Conservation (phyloP, 1,139 yeast genomes). For the Saccharomycopsis hybrid region DNA sequence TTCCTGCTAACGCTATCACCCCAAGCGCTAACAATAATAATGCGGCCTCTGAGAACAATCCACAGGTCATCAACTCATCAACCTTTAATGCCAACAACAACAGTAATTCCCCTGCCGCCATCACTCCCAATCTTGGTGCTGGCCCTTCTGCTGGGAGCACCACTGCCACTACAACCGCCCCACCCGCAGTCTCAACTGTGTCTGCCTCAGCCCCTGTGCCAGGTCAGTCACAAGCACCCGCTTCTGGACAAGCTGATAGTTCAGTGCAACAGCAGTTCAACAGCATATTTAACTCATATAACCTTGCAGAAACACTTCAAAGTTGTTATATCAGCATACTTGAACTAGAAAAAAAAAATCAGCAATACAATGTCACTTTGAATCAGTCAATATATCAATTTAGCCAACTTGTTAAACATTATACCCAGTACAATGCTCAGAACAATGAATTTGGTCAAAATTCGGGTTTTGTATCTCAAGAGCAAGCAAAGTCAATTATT, state of each 20-base stretch:
- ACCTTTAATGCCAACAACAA: too few relatives aligned
- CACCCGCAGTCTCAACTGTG: background rate
- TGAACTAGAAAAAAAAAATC: constrained; percentile 21
- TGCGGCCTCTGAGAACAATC: background rate
- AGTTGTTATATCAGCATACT: constrained; percentile 19
- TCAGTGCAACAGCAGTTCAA: too few relatives aligned
- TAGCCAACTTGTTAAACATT: constrained; percentile 14
- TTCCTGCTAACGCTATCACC: background rate
- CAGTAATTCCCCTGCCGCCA: too few relatives aligned
- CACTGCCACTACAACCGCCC: background rate
- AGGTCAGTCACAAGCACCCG: too few relatives aligned
- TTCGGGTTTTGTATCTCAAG: background rate
- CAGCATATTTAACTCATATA: constrained; percentile 15
- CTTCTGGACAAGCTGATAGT: too few relatives aligned
- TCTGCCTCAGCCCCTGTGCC: background rate
- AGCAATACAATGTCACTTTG: constrained; percentile 16
- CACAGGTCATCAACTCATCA: too few relatives aligned
- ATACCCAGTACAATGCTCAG: background rate
- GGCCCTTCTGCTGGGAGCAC: background rate
- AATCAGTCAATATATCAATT: constrained; percentile 16
- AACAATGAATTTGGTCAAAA: background rate
- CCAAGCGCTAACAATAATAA: background rate
- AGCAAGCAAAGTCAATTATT: too few relatives aligned
- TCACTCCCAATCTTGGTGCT: background rate
- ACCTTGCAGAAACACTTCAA: constrained; percentile 21